Percentiles rank a stretch among this genome's conserved stretches.
Conservation (phyloP, 2,329 filamentous ascomycete genomes). For the Aureobasidium vineae region DNA sequence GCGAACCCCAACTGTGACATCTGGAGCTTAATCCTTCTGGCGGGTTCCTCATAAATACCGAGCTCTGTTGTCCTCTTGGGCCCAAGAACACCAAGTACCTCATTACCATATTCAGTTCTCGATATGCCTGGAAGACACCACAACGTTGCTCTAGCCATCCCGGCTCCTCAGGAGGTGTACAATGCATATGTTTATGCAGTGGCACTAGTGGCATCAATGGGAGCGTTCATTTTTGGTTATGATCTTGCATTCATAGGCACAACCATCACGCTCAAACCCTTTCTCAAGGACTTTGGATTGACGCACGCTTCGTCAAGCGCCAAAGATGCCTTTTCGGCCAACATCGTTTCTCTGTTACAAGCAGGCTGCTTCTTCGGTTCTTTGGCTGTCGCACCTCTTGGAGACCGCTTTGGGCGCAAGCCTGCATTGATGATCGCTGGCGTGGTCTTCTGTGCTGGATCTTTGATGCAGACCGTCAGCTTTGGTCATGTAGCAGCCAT, state of each 20-base stretch:
- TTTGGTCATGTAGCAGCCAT: constrained; percentile 48
- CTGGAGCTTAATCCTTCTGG: not conserved
- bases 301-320: constrained; percentile 18
- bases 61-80: not conserved
- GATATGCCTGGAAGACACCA: constrained; percentile 27
- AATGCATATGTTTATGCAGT: constrained; percentile 28
- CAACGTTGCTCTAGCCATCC: not conserved
- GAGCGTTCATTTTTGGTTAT: constrained; percentile 31
- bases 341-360: constrained; percentile 30
- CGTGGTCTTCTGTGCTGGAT: constrained; percentile 28
- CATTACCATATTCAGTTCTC: not conserved
- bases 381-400: constrained; percentile 25
- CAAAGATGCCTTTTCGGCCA: constrained; percentile 29
- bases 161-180: constrained; percentile 28
- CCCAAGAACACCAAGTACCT: not conserved
- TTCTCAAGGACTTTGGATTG: constrained; percentile 29
- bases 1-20: constrained; percentile 1
- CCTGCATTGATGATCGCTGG: constrained; percentile 27
- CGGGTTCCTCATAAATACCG: not conserved
- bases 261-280: constrained; percentile 30
- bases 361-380: constrained; percentile 30
- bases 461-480: constrained; percentile 45
- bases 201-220: constrained; percentile 29
- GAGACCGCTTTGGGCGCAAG: constrained; percentile 27
- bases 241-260: constrained; percentile 31